Percentiles rank a stretch among this genome's conserved stretches.
phyloP scores from a whole-genome alignment of 2,329 filamentous ascomycete species.

The Aspergillus nomiae region DNA sequence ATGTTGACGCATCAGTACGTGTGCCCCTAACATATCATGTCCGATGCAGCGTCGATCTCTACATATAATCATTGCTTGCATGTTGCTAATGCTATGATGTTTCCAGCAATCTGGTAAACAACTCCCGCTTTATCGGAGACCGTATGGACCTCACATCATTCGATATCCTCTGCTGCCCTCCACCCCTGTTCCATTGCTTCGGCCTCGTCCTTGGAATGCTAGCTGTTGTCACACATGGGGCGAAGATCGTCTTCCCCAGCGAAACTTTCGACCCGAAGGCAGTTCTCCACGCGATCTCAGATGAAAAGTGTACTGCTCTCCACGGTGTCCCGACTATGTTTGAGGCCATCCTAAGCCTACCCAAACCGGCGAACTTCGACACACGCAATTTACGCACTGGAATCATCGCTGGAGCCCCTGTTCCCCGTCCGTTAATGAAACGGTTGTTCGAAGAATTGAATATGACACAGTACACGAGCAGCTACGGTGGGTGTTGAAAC shows the following conservation, averaged over 20 bases:
- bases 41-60: not conserved
- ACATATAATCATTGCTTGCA: not conserved
- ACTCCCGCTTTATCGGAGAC: constrained; percentile 71
- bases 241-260: constrained; percentile 73
- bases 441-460: constrained; percentile 69
- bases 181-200: constrained; percentile 84
- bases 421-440: constrained; percentile 75
- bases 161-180: constrained; percentile 77
- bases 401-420: constrained; percentile 76
- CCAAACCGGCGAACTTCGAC: constrained; percentile 51
- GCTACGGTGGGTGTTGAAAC: constrained; percentile 48
- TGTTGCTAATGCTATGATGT: constrained; percentile 3
- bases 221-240: constrained; percentile 71
- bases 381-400: constrained; percentile 66
- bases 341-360: constrained; percentile 60
- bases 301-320: constrained; percentile 71
- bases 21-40: not conserved
- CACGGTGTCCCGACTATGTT: constrained; percentile 87
- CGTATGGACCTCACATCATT: constrained; percentile 68
- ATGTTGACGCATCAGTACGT: constrained; percentile 70
- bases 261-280: constrained; percentile 71
- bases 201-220: constrained; percentile 76
- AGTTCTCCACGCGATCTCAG: constrained; percentile 66
- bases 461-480: constrained; percentile 73
- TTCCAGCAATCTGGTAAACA: constrained; percentile 56